Evolutionary conservation across 139 green algal species (phyloP).

Genomic region (Chlamydomonas urium): DNA sequence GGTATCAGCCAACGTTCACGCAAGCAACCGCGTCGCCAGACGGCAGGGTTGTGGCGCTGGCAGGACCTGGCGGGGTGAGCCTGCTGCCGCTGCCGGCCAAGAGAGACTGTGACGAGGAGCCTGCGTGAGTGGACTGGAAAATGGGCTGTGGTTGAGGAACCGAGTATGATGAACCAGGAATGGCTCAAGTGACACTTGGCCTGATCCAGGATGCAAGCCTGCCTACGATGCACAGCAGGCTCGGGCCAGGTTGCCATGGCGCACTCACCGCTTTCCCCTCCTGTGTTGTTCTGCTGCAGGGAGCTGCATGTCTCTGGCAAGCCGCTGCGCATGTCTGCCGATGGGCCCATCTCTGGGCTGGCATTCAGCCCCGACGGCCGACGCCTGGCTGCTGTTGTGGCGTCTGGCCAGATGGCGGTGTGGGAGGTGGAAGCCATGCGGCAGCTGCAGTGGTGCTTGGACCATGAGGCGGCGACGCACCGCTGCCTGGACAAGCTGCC

Average conservation of each 20-base stretch:
- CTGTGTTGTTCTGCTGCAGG: conserved; percentile 9
- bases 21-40: conserved; percentile 45
- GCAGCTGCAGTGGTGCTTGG: conserved; percentile 18
- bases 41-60: conserved; percentile 57
- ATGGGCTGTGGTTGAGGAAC: no score
- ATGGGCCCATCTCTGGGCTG: conserved; percentile 14
- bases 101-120: no score
- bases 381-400: conserved; percentile 26
- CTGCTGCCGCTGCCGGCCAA: conserved; percentile 26
- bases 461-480: conserved; percentile 15
- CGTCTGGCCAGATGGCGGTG: conserved; percentile 22
- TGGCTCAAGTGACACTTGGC: no score
- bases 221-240: no score
- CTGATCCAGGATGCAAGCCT: no score
- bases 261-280: no score
- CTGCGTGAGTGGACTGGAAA: no score
- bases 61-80: conserved; percentile 53
- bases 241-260: no score
- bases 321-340: conserved; percentile 4
- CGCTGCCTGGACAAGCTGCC: conserved; percentile 28
- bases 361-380: conserved; percentile 29
- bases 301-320: background rate
- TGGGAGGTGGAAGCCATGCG: conserved; percentile 16
- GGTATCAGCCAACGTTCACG: no score
- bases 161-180: no score